A percentile compares a stretch with the other conserved stretches of the same genome.
Evolutionary conservation across 176 grass and related monocot species (phyloP).

Genomic region (Cenchrus fungigraminus): DNA sequence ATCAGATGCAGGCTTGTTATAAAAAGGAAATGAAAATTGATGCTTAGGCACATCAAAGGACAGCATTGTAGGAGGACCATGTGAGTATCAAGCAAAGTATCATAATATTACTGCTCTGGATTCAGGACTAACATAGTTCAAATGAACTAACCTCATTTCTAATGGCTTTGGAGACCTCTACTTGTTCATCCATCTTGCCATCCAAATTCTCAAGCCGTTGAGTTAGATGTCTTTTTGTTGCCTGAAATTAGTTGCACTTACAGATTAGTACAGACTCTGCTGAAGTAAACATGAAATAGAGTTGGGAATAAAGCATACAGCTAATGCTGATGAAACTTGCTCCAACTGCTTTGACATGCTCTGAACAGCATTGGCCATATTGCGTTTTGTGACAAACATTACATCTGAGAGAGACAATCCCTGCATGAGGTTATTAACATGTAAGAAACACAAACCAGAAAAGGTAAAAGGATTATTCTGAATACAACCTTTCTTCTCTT

Average conservation of each 20-base stretch:
- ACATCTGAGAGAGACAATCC: slow-evolving; percentile 91
- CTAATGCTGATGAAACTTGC: slow-evolving; percentile 78
- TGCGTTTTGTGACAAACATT: slow-evolving; percentile 93
- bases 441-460: slow-evolving; percentile 30
- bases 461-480: not conserved
- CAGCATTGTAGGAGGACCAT: not conserved
- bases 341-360: slow-evolving; percentile 95
- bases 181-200: slow-evolving; percentile 90
- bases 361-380: slow-evolving; percentile 86
- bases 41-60: slow-evolving; percentile 2
- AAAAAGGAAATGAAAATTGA: not conserved
- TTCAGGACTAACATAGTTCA: slow-evolving; percentile 26
- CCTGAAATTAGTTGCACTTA: slow-evolving; percentile 54
- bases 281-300: slow-evolving; percentile 30
- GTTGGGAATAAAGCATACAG: slow-evolving; percentile 58
- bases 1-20: slow-evolving; percentile 8
- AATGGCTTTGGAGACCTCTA: slow-evolving; percentile 80
- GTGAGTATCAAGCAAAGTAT: not conserved
- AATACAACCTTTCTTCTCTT: not conserved
- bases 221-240: slow-evolving; percentile 86
- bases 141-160: slow-evolving; percentile 72
- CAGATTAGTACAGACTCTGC: not conserved
- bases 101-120: slow-evolving; percentile 3
- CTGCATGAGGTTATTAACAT: slow-evolving; percentile 58
- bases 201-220: slow-evolving; percentile 90